A percentile compares a stretch with the other conserved stretches of the same genome.
These are phyloP conservation scores for Starmerella sirachaensis DNA, from an alignment of 805 yeast genomes.

Conservation along the genomic window DNA sequence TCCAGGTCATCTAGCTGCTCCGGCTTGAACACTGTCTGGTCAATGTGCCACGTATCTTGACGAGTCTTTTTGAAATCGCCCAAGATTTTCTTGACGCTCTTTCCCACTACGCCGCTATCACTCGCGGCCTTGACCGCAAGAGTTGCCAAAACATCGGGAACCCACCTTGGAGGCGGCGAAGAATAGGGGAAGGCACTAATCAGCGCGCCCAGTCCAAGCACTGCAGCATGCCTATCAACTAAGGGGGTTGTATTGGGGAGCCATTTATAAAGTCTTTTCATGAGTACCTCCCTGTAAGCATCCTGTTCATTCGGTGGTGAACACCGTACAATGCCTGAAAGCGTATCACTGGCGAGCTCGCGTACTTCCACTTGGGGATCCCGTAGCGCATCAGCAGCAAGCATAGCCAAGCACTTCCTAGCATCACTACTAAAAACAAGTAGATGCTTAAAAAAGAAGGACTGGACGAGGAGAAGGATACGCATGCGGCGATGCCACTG, in stretches of 20 bases:
- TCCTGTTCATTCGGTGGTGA: slow-evolving; percentile 35
- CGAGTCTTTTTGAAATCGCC: slow-evolving; percentile 82
- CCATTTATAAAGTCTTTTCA: slow-evolving; percentile 35
- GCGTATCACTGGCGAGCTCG: slow-evolving; percentile 54
- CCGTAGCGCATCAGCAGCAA: slow-evolving; percentile 43
- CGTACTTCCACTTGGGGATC: slow-evolving; percentile 64
- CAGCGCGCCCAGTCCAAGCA: slow-evolving; percentile 77
- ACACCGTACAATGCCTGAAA: slow-evolving; percentile 72
- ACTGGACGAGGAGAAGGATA: slow-evolving; percentile 57
- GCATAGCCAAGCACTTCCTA: slow-evolving; percentile 38
- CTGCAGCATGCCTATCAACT: slow-evolving; percentile 63
- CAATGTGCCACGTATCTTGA: slow-evolving; percentile 94
- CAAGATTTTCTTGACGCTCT: slow-evolving; percentile 67
- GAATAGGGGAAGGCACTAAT: slow-evolving; percentile 80
- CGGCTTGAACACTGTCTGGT: slow-evolving; percentile 56
- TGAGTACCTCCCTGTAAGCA: slow-evolving; percentile 26
- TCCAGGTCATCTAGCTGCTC: slow-evolving; percentile 82
- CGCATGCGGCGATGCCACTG: slow-evolving; percentile 53
- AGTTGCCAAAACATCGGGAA: slow-evolving; percentile 57
- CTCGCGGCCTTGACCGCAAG: slow-evolving; percentile 62
- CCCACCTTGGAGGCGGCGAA: slow-evolving; percentile 87
- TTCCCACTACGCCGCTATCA: slow-evolving; percentile 66
- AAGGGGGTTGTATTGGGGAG: slow-evolving; percentile 21
- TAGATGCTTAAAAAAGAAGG: slow-evolving; percentile 57
- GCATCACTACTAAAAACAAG: slow-evolving; percentile 41